phyloP scores from a whole-genome alignment of 371 early-diverging fungal genomes.

The Actinomortierella wolfii region DNA sequence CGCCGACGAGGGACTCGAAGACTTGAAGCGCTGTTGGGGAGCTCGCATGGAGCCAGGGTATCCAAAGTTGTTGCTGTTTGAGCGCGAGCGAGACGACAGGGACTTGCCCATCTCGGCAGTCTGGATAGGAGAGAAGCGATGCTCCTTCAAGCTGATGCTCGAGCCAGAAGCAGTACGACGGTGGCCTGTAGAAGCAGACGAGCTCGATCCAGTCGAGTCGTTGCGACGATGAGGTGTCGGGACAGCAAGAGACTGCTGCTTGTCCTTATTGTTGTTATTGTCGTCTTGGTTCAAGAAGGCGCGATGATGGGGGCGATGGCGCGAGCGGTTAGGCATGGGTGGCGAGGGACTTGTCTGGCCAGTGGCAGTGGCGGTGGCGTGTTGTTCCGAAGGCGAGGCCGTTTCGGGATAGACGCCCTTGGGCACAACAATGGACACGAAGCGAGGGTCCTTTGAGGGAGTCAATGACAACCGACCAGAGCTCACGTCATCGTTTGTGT shows the following conservation, averaged over 20 bases:
- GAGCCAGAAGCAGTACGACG: slow-evolving; percentile 28
- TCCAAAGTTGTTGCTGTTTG: slow-evolving; percentile 22
- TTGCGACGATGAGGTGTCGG: slow-evolving; percentile 24
- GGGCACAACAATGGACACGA: slow-evolving; percentile 53
- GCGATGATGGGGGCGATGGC: slow-evolving; percentile 45
- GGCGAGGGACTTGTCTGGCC: slow-evolving; percentile 47
- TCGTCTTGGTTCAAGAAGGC: slow-evolving; percentile 21
- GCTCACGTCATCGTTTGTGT: slow-evolving; percentile 72
- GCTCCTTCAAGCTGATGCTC: slow-evolving; percentile 21
- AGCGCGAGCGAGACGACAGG: slow-evolving; percentile 25
- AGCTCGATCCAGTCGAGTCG: slow-evolving; percentile 28
- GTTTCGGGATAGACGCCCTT: slow-evolving; percentile 63
- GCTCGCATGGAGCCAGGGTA: slow-evolving; percentile 6
- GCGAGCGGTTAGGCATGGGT: slow-evolving; percentile 47
- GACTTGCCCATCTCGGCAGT: slow-evolving; percentile 26
- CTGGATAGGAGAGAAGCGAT: slow-evolving; percentile 37
- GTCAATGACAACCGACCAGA: slow-evolving; percentile 49
- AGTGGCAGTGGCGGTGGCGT: slow-evolving; percentile 12
- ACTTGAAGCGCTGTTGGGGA: slow-evolving; percentile 27
- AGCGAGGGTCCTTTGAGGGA: slow-evolving; percentile 53
- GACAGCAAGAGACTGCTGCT: slow-evolving; percentile 10
- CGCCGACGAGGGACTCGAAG: slow-evolving; percentile 23
- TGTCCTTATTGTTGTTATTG: background rate
- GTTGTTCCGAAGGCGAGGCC: slow-evolving; percentile 1
- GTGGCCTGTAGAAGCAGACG: slow-evolving; percentile 26